Conservation (phyloP, 371 early-diverging fungal species). For the Syncephalastrum monosporum region DNA sequence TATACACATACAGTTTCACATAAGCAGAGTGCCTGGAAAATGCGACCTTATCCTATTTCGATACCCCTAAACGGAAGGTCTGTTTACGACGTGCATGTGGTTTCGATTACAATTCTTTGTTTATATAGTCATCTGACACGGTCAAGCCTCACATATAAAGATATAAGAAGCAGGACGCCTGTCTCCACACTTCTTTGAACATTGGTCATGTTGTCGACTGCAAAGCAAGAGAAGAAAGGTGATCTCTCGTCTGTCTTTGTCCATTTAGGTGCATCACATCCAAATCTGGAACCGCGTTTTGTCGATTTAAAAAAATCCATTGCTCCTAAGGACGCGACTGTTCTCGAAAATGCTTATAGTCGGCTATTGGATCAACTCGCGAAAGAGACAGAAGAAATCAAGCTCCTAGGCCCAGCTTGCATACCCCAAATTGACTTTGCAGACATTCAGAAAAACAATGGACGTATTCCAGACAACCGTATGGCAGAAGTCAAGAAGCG, state of each 20-base stretch:
- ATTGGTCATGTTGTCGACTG: slow-evolving; percentile 1
- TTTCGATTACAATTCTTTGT: too few species aligned
- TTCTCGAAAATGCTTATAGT: slow-evolving; percentile 19
- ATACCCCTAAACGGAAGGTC: too few species aligned
- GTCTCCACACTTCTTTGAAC: slow-evolving; percentile 1
- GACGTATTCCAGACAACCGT: slow-evolving; percentile 20
- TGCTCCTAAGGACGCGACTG: slow-evolving; percentile 15
- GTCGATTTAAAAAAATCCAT: slow-evolving; percentile 20
- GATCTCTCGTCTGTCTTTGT: slow-evolving; percentile 35
- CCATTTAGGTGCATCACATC: slow-evolving; percentile 26
- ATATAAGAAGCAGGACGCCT: too few species aligned
- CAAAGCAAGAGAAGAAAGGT: slow-evolving; percentile 16
- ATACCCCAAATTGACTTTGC: too few species aligned
- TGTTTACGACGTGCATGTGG: too few species aligned
- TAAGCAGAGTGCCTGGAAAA: too few species aligned
- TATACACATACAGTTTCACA: too few species aligned
- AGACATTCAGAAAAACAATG: slow-evolving; percentile 6
- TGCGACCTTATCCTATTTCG: too few species aligned
- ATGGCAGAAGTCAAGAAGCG: slow-evolving; percentile 22
- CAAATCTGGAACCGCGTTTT: slow-evolving; percentile 17
- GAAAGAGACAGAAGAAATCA: slow-evolving; percentile 23
- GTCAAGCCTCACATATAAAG: too few species aligned
- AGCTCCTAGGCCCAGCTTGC: slow-evolving; percentile 16
- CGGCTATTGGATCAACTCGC: slow-evolving; percentile 19
- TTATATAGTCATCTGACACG: too few species aligned